Base-by-base conservation (phyloP, 176 grass and related monocot genomes). In the Miscanthus lutarioriparius region DNA sequence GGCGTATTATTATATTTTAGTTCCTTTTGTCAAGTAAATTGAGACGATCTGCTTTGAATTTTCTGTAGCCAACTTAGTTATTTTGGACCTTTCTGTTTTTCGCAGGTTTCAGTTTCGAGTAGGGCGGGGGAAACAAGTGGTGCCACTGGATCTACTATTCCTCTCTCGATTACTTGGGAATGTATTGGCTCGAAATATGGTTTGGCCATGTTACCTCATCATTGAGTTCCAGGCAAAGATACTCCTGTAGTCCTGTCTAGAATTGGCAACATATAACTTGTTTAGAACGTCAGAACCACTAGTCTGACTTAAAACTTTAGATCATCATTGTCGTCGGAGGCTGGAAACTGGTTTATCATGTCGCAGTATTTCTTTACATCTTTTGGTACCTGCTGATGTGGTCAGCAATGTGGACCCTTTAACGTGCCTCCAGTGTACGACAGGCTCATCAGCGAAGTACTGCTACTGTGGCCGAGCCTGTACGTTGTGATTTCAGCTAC, bases 71-170 rank as follows among this genome's bases (percentile, higher is more conserved):
- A 23, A 70, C 67, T 70, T 56, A 56, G 9, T 56, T 56, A 15
- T 70, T 40, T 70, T 23, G 36, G 1, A 1, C 36, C 38, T 43
- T 43, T 71, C 37, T 39, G 12, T 15, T 71, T 25, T 71, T 7
- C 13, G 9, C 70, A 72, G 39, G 40, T 72, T 72, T 72, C 70
- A 45, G 70, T 72, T 72, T 72, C 12, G 22, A 27, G 22, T 72
- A 72, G 70, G n/a, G 40, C 6, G 6, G 36, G 67, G 22, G 3
- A 40, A 10, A 37, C 38, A 70, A 70, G 20, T 20, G 36, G 10
- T 23, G 36, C 35, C 37, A 22, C 67, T 23, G 37, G 70, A 45
- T 27, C 39, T 44, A 45, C 40, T 27, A 0, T 28, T 14, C 2
- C 11, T 25, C 0, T 43, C n/a, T 22, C 11, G 9, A 23, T 8